Evolutionary conservation across 176 grass and related monocot genomes (phyloP).

Genomic region (Themeda triandra): DNA sequence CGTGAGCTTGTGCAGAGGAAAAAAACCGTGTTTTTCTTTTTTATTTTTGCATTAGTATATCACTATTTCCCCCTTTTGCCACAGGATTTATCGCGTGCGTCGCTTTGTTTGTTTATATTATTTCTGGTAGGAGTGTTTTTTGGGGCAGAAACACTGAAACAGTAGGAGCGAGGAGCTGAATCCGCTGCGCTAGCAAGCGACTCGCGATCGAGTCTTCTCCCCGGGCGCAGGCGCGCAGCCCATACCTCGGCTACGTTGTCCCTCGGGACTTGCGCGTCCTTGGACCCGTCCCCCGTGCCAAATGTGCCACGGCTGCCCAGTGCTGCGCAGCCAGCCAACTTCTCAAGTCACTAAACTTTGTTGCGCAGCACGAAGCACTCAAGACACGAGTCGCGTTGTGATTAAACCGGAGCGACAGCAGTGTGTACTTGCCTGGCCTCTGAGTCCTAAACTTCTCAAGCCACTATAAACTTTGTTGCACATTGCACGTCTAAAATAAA

Average conservation of each 20-base stretch:
- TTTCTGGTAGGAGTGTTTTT: neutral
- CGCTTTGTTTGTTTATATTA: neutral
- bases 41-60: neutral
- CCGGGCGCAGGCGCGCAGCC: neutral
- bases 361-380: too few species aligned
- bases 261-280: constrained; percentile 29
- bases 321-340: neutral
- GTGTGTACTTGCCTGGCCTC: too few species aligned
- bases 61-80: neutral
- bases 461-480: too few species aligned
- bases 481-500: too few species aligned
- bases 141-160: too few species aligned
- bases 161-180: neutral
- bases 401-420: too few species aligned
- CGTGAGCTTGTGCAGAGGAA: neutral
- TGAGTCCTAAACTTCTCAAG: too few species aligned
- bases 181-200: neutral
- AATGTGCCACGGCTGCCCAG: neutral
- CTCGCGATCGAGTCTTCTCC: constrained; percentile 15
- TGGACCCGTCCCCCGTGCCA: neutral
- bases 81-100: neutral
- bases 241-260: neutral
- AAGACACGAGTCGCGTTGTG: neutral
- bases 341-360: too few species aligned
- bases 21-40: neutral